Conservation (phyloP, 257 asterid genomes). For the Osmanthus fragrans region DNA sequence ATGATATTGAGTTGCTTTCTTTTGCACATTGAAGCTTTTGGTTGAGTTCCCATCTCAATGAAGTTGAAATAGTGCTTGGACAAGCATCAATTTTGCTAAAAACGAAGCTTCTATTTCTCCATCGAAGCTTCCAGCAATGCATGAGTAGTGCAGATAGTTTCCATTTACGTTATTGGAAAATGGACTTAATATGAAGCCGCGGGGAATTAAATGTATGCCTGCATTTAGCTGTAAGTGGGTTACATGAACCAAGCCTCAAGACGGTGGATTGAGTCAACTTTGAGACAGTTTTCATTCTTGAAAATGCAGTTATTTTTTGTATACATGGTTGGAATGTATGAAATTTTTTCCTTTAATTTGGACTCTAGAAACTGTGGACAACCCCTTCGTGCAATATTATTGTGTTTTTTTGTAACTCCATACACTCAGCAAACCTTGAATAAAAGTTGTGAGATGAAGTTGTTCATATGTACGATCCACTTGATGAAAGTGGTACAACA, state of each 20-base stretch:
- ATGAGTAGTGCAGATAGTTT: not conserved
- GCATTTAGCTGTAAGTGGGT: not conserved
- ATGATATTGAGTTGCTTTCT: not conserved
- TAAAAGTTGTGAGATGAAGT: too few relatives aligned
- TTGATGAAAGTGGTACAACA: too few relatives aligned
- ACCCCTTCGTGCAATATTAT: too few relatives aligned
- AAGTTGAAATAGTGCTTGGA: constrained; percentile 2
- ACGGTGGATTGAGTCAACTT: not conserved
- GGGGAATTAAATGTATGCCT: not conserved
- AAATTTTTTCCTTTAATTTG: too few relatives aligned
- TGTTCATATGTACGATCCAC: too few relatives aligned
- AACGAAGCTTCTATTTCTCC: not conserved
- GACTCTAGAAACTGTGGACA: too few relatives aligned
- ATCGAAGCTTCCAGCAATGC: not conserved
- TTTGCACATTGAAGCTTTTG: constrained; percentile 7
- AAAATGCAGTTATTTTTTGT: not conserved
- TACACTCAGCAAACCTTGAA: too few relatives aligned
- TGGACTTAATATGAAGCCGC: not conserved
- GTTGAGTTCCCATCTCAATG: constrained; percentile 12
- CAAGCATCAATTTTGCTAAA: not conserved
- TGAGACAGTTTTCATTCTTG: not conserved
- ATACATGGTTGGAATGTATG: too few relatives aligned
- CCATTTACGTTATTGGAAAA: not conserved
- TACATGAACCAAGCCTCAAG: not conserved
- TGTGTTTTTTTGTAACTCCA: too few relatives aligned